Evolutionary conservation across 148 eudicot species (phyloP).

Genomic region (Fagopyrum homotropicum): DNA sequence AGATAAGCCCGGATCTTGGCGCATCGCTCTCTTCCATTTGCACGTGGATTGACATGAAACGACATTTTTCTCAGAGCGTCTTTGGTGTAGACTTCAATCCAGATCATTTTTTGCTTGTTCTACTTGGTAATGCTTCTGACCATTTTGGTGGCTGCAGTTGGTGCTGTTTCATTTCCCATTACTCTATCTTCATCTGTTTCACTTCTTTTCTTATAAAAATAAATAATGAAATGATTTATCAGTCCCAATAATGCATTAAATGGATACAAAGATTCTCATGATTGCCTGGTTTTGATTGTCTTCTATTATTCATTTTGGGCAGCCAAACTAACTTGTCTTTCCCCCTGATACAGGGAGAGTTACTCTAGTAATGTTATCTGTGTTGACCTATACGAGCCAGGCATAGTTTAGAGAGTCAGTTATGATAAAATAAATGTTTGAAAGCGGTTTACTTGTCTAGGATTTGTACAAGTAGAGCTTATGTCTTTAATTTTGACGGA

Average conservation of each 20-base stretch:
- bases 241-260: neutral
- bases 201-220: neutral
- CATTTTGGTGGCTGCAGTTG: slow-evolving; percentile 26
- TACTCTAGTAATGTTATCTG: neutral
- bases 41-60: slow-evolving; percentile 38
- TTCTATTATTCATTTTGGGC: neutral
- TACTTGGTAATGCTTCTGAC: slow-evolving; percentile 47
- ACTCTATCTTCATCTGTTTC: slow-evolving; percentile 4
- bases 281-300: neutral
- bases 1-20: slow-evolving; percentile 71
- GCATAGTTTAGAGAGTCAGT: neutral
- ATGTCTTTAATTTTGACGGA: neutral
- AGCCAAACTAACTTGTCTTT: neutral
- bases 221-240: neutral
- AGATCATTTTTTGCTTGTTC: slow-evolving; percentile 49
- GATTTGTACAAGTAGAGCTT: neutral
- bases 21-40: slow-evolving; percentile 56
- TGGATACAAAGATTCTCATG: neutral
- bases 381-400: neutral
- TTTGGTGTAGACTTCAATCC: slow-evolving; percentile 55
- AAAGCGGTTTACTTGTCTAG: slow-evolving; percentile 3
- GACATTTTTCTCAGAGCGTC: slow-evolving; percentile 38
- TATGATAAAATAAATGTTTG: neutral
- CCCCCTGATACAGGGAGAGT: neutral
- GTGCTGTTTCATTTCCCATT: slow-evolving; percentile 26